phyloP scores from a whole-genome alignment of 2,329 filamentous ascomycete genomes.

The Ilyonectria mors-panacis region DNA sequence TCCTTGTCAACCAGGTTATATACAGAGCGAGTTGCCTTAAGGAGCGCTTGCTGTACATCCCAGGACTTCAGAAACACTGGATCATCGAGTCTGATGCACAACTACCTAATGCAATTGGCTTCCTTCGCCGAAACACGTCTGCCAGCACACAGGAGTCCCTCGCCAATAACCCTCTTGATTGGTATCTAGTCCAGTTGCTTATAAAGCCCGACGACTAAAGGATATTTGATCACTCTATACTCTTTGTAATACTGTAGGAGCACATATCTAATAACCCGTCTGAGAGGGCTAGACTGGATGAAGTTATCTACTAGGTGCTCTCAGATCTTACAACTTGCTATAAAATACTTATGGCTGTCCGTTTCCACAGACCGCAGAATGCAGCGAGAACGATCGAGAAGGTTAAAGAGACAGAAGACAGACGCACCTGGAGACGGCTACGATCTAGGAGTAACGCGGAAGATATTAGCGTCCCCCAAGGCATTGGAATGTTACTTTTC shows the following conservation, averaged over 20 bases:
- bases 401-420: background rate
- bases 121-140: background rate
- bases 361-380: conserved; percentile 7
- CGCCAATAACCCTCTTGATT: background rate
- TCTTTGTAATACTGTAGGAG: background rate
- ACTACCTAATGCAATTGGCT: background rate
- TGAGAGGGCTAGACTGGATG: background rate
- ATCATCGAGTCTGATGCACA: background rate
- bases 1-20: background rate
- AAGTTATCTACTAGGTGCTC: background rate
- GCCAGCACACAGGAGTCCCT: background rate
- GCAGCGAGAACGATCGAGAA: background rate
- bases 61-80: background rate
- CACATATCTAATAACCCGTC: background rate
- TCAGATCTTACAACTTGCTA: conserved; percentile 2
- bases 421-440: background rate
- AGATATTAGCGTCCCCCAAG: background rate
- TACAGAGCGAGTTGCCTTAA: background rate
- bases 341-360: conserved; percentile 3
- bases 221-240: background rate
- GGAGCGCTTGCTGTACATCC: background rate
- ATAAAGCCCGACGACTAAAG: background rate
- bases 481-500: background rate
- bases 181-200: background rate
- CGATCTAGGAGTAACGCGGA: background rate